Evolutionary conservation across 805 yeast species (phyloP).

Genomic region (Candida montana): DNA sequence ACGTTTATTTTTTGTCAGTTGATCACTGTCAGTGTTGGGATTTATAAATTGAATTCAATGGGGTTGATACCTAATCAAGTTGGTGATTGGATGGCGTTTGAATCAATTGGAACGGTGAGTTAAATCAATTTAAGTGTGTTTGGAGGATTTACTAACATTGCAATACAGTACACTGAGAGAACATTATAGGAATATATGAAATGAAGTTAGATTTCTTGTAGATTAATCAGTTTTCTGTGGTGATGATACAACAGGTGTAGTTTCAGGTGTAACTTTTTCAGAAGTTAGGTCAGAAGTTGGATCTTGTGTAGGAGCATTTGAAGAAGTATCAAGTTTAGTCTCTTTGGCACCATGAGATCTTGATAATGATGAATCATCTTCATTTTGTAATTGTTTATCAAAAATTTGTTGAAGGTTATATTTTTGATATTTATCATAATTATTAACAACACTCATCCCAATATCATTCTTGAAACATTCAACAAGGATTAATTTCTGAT

Average conservation of each 20-base stretch:
- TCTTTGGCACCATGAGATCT: conserved; percentile 8
- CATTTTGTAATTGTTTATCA: conserved; percentile 31
- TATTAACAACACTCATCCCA: conserved; percentile 79
- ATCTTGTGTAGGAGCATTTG: background rate
- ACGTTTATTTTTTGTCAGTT: conserved; percentile 42
- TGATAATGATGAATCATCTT: conserved; percentile 4
- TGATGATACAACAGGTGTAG: background rate
- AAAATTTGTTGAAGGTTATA: conserved; percentile 81
- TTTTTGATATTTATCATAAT: conserved; percentile 55
- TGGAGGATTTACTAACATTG: conserved; percentile 8
- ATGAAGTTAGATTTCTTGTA: too few species aligned
- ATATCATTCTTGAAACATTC: conserved; percentile 86
- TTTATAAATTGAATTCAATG: conserved; percentile 82
- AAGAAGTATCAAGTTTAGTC: background rate
- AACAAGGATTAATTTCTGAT: conserved; percentile 72
- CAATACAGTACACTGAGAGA: conserved; percentile 12
- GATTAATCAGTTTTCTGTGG: background rate
- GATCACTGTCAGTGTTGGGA: conserved; percentile 63
- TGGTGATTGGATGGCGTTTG: conserved; percentile 94
- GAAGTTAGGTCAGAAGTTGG: background rate
- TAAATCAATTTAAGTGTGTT: conserved; percentile 4
- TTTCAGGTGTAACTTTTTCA: background rate
- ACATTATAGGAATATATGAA: background rate
- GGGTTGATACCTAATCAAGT: conserved; percentile 83
- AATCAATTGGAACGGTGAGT: conserved; percentile 32